These are phyloP conservation scores for Phycomyces nitens DNA, from an alignment of 192 early-diverging fungal genomes.

Conservation along the genomic window DNA sequence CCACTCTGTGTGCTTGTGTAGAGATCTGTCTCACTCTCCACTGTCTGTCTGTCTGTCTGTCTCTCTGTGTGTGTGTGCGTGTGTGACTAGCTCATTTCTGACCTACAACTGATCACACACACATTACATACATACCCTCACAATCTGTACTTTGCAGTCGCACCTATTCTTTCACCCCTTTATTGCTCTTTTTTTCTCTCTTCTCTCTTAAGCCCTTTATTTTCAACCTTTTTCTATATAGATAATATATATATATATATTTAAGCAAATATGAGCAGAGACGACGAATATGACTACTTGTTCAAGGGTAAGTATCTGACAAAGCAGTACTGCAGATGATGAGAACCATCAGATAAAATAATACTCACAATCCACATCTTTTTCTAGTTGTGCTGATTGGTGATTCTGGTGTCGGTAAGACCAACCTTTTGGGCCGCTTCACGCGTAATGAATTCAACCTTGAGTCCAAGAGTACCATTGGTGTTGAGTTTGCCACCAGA, in stretches of 20 bases:
- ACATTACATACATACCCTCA: too few species aligned
- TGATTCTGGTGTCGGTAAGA: slow-evolving; percentile 70
- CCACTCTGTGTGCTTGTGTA: too few species aligned
- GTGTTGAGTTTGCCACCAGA: slow-evolving; percentile 96
- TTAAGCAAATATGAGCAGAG: slow-evolving; percentile 25
- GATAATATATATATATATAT: not conserved
- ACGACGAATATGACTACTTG: slow-evolving; percentile 80
- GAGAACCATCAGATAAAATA: not conserved
- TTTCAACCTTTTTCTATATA: not conserved
- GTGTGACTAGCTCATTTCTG: too few species aligned
- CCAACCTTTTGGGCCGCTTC: slow-evolving; percentile 95
- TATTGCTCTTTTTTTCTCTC: not conserved
- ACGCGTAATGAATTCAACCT: slow-evolving; percentile 98
- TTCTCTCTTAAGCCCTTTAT: not conserved
- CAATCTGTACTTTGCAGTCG: not conserved
- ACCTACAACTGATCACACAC: too few species aligned
- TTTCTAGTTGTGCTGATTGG: slow-evolving; percentile 63
- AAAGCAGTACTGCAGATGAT: not conserved
- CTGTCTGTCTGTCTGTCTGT: too few species aligned
- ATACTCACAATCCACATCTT: not conserved
- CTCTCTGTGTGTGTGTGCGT: too few species aligned
- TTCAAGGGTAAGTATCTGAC: slow-evolving; percentile 63
- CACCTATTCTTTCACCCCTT: not conserved
- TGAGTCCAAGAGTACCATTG: slow-evolving; percentile 98
- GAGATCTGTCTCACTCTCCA: too few species aligned